phyloP scores from a whole-genome alignment of 2,329 filamentous ascomycete species.

The Calonectria hawksworthii region DNA sequence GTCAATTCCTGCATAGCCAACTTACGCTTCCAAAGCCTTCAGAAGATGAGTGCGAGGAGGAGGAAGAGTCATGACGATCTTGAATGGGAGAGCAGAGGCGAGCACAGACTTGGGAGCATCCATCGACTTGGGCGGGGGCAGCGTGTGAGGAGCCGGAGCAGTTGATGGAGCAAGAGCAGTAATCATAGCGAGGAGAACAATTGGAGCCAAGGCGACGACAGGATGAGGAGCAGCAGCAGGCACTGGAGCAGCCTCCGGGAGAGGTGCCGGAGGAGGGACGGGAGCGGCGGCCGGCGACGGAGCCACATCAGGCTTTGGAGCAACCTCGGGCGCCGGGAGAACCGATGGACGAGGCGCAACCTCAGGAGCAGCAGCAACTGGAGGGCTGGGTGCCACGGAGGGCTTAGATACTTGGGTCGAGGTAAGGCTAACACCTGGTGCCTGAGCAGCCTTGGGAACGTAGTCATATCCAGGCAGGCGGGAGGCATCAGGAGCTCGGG shows the following conservation, averaged over 20 bases:
- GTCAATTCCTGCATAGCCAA: not conserved
- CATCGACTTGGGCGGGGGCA: slow-evolving; percentile 18
- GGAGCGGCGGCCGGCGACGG: slow-evolving; percentile 18
- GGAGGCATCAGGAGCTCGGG: slow-evolving; percentile 19
- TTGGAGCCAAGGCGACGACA: slow-evolving; percentile 26
- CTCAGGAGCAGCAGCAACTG: slow-evolving; percentile 12
- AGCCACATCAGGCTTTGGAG: slow-evolving; percentile 18
- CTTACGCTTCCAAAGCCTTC: not conserved
- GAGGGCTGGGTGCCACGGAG: slow-evolving; percentile 5
- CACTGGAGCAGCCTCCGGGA: slow-evolving; percentile 23
- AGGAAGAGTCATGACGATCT: slow-evolving; percentile 10
- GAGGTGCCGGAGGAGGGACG: slow-evolving; percentile 15
- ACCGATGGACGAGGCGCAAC: slow-evolving; percentile 14
- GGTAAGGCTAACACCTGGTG: slow-evolving; percentile 3
- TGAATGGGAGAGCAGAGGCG: slow-evolving; percentile 16
- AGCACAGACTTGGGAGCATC: slow-evolving; percentile 23
- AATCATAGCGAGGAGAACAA: slow-evolving; percentile 22
- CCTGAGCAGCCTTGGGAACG: slow-evolving; percentile 12
- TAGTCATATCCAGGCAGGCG: slow-evolving; percentile 5
- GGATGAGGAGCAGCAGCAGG: slow-evolving; percentile 29
- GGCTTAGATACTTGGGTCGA: not conserved
- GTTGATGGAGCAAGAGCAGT: slow-evolving; percentile 22
- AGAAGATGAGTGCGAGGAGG: not conserved
- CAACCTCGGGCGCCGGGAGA: slow-evolving; percentile 16
- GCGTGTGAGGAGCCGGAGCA: slow-evolving; percentile 8